Base-by-base conservation (phyloP, 73 alveolate genomes). In the Paramecium biaurelia region DNA sequence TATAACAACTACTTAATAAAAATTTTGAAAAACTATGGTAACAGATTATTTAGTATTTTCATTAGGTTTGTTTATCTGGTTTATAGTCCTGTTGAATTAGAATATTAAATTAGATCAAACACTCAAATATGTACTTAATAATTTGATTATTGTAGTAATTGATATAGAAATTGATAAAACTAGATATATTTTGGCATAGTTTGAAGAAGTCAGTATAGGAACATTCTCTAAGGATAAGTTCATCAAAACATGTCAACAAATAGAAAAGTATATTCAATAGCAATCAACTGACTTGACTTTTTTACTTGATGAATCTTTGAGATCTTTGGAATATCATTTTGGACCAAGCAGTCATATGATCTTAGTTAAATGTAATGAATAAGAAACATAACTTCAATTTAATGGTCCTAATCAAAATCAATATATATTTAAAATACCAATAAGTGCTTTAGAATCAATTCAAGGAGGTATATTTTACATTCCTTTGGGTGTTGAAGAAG, bases 161-260 rank as follows among this genome's bases (percentile, higher is more conserved):
- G 90, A 79, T 79, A 43, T 79, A 2, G 90, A 79, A 79, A 79
- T 79, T 26, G 74, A 79, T 5, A 41, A n/a, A 38, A 47, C 42
- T 45, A 5, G 74, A 45, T 79, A 20, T 24, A 24, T 79, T 21
- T 45, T 79, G 37, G 72, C 42, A 23, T 21, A 47, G 18, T 79
- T 79, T 47, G 90, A 79, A n/a, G 90, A 79, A 79, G 63, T 74
- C 20, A 74, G 67, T n/a, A n/a, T 37, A 34, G 59, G 87, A 11
- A 74, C 59, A 74, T 74, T 74, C 32, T 74, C 43, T 0, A 79
- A 79, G 26, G 90, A 79, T 21, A 23, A 43, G 21, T 43, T 79
- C 74, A 79, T 0, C n/a, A 72, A 72, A 37, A 37, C 63, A 12
- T 72, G 86, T 34, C 38, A 72, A 72, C 32, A 32, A 28, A 72